Evolutionary conservation across 2,329 filamentous ascomycete species (phyloP), one percentile per base, ranked within the genome.

Genomic region (Calonectria hawksworthii): DNA sequence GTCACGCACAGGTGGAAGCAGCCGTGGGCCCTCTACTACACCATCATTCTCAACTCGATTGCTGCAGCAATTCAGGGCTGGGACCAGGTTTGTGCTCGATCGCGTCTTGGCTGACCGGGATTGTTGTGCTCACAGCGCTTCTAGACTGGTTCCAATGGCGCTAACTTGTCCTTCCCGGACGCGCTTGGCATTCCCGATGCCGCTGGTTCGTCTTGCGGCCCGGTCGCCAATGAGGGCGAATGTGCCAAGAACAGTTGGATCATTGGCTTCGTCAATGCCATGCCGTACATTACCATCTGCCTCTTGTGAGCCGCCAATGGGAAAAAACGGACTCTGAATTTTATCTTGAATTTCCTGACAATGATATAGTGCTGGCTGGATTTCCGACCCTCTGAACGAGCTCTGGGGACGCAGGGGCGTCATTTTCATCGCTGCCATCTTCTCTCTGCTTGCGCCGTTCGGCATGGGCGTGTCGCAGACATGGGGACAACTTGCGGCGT

Each of bases 381-480:
- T 92, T 8, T 92, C 91, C 0, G 92, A 93, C 69, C 92, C 92
- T 1, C 78, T 91, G 16, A 94, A 94, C 79, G 84, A 90, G 51
- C 84, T 84, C 14, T 78, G 92, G 34, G 92, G 92, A 47, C 91
- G 92, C 50, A 90, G 92, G 67, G 91, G 92, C 14, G 90, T 91
- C 59, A 94, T 94, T 74, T 94, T 93, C 80, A 82, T 93, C 59
- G 89, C 89, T 9, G 91, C 90, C 16, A 84, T 93, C 77, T 92
- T 94, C 81, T 93, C 90, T 77, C 84, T 93, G 2, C 79, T 93
- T 14, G 85, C 92, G 1, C 90, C 91, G 1, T 90, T 94, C 77
- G 92, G 92, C 30, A 90, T 89, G 76, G 92, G 89, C 0, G 79
- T 91, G 21, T 87, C 88, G 11, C 91, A 93, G 76, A 90, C 84